Evolutionary conservation across 2,329 filamentous ascomycete genomes (phyloP).

Genomic region (Penicillium sp.): DNA sequence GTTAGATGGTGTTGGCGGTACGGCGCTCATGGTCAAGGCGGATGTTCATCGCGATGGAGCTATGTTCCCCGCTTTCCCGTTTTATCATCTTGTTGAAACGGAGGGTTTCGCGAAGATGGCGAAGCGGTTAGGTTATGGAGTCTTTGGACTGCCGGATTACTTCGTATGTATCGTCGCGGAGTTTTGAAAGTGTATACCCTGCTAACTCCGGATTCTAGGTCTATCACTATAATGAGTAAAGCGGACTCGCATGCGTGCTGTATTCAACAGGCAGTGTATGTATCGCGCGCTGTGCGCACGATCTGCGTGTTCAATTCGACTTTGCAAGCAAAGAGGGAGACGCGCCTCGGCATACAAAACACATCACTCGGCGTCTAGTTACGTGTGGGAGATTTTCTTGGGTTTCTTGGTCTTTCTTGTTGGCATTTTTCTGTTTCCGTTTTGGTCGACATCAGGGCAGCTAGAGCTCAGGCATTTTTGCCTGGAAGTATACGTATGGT

Average conservation of each 20-base stretch:
- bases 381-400: background rate
- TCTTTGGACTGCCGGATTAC: slow-evolving; percentile 92
- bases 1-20: slow-evolving; percentile 92
- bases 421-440: background rate
- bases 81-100: slow-evolving; percentile 96
- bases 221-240: slow-evolving; percentile 85
- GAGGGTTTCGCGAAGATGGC: slow-evolving; percentile 99
- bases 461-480: background rate
- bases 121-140: slow-evolving; percentile 78
- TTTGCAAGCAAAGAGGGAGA: slow-evolving; percentile 1
- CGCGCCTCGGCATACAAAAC: background rate
- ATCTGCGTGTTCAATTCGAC: background rate
- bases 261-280: slow-evolving; percentile 2
- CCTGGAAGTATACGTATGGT: background rate
- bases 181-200: background rate
- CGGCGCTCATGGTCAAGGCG: slow-evolving; percentile 88
- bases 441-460: background rate
- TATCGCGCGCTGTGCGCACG: slow-evolving; percentile 17
- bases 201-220: slow-evolving; percentile 56
- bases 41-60: slow-evolving; percentile 96
- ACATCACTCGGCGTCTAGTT: slow-evolving; percentile 9
- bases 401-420: background rate
- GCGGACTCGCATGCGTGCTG: background rate
- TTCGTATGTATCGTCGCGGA: slow-evolving; percentile 60
- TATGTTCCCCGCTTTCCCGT: slow-evolving; percentile 97